phyloP scores from a whole-genome alignment of 23 red algal genomes.

The Gracilaria caudata region DNA sequence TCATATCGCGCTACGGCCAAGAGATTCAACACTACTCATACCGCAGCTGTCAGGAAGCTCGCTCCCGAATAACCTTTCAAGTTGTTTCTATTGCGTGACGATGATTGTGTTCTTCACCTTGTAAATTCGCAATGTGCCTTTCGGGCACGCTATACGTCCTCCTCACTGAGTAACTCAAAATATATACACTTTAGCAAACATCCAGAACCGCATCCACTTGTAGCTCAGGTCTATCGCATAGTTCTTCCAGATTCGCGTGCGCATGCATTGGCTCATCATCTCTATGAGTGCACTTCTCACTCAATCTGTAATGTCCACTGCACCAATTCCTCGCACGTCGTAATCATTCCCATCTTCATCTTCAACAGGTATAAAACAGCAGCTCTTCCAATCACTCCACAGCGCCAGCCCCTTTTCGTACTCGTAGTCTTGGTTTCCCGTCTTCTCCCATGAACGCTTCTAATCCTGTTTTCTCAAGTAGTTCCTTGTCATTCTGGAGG shows the following conservation, averaged over 20 bases:
- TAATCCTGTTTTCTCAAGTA: slow-evolving; percentile 62
- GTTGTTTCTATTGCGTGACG: not conserved
- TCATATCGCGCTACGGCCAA: slow-evolving; percentile 45
- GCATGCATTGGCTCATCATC: not conserved
- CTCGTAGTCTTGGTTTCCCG: slow-evolving; percentile 53
- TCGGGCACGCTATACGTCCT: not conserved
- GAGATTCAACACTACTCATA: slow-evolving; percentile 34
- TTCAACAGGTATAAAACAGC: not conserved
- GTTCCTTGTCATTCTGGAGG: slow-evolving; percentile 45
- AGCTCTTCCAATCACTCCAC: not conserved
- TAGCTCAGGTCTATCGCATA: not conserved
- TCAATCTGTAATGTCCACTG: not conserved
- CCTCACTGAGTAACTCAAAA: not conserved
- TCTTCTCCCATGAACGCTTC: slow-evolving; percentile 56
- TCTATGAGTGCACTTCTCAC: not conserved
- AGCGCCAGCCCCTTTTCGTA: not conserved
- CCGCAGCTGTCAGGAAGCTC: slow-evolving; percentile 25
- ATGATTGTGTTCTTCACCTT: not conserved
- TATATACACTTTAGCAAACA: not conserved
- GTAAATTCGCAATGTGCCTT: not conserved
- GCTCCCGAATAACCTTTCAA: slow-evolving; percentile 31
- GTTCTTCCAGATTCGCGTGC: not conserved
- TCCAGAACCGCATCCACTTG: not conserved
- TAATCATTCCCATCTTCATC: too few species aligned
- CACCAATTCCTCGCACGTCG: not conserved